Percentiles rank a stretch among this genome's conserved stretches.
Conservation (phyloP, 2,329 filamentous ascomycete species). For the Dendryphion nanum region DNA sequence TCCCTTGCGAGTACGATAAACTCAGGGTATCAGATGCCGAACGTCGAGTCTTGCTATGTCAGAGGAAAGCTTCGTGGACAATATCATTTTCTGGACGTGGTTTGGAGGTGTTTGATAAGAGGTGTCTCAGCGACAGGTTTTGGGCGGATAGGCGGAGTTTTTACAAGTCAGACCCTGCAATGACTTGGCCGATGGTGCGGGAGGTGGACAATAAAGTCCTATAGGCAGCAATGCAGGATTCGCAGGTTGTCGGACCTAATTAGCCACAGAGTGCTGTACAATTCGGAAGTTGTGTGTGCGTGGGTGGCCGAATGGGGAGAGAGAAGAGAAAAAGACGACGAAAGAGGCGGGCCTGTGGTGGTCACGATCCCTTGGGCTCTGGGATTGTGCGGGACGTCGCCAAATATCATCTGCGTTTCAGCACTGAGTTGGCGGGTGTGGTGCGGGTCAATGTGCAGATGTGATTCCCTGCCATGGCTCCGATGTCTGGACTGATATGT, state of each 20-base stretch:
- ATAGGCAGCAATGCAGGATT: conserved; percentile 42
- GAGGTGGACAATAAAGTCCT: conserved; percentile 22
- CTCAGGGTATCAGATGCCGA: conserved; percentile 35
- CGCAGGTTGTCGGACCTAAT: conserved; percentile 32
- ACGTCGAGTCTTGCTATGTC: conserved; percentile 30
- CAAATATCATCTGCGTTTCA: conserved; percentile 39
- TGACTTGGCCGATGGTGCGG: conserved; percentile 40
- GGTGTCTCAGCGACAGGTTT: conserved; percentile 31
- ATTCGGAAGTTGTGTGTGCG: conserved; percentile 25
- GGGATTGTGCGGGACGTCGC: conserved; percentile 29
- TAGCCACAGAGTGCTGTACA: conserved; percentile 36
- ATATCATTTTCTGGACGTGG: conserved; percentile 40
- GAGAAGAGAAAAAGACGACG: conserved; percentile 23
- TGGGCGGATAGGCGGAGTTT: conserved; percentile 34
- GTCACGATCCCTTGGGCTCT: conserved; percentile 32
- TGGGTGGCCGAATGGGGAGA: conserved; percentile 29
- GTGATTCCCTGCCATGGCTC: conserved; percentile 30
- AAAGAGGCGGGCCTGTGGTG: conserved; percentile 33
- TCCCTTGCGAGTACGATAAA: conserved; percentile 11
- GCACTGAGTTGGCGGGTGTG: conserved; percentile 35
- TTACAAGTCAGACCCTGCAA: conserved; percentile 41
- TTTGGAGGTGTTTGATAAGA: conserved; percentile 27
- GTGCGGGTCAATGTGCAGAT: conserved; percentile 36
- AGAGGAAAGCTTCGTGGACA: conserved; percentile 37
- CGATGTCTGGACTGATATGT: conserved; percentile 28